Evolutionary conservation across 2,329 filamentous ascomycete species (phyloP), one percentile per base, ranked within the genome.

Genomic region (Scedosporium aurantiacum): DNA sequence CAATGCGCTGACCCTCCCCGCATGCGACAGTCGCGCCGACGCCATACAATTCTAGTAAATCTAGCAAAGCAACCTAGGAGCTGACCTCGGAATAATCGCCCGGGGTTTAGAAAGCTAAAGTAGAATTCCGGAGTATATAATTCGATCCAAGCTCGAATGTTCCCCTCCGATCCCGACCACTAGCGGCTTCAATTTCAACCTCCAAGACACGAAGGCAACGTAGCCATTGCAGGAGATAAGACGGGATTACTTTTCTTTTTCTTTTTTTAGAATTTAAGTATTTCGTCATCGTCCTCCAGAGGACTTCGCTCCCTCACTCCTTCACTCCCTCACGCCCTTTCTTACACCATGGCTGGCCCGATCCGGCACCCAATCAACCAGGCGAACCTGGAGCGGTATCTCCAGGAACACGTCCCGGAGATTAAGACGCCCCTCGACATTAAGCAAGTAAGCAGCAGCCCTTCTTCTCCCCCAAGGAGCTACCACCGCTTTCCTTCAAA

Each of bases 351-450:
- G 93, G 93, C 94, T 60, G 93, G 93, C 68, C 81, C 81, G 65
- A 86, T 99, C 63, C 86, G 94, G 72, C 94, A 99, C 72, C 90
- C 90, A 52, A 95, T 99, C 71, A 90, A 97, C 71, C 76, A 93
- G 68, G 76, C 82, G 69, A 85, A 89, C 16, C 79, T 99, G 61
- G 88, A 93, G 78, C 81, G 79, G 65, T 99, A 92, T 74, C 82
- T 99, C 66, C 76, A 82, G 61, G 74, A 82, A 64, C 82, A 91
- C 75, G 90, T 96, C n/a, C 90, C 91, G 2, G 82, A 87, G 69
- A 91, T 99, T 71, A 84, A 88, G 75, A 82, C 85, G 14, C 94
- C 94, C 1, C 78, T 97, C 66, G 87, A 91, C 55, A 78, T 97
- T 66, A 95, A 96, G 78, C 93, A 97, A 83, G 91, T 92, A 55